Conservation (phyloP, 2,329 filamentous ascomycete genomes). For the Aspergillus eucalypticola region DNA sequence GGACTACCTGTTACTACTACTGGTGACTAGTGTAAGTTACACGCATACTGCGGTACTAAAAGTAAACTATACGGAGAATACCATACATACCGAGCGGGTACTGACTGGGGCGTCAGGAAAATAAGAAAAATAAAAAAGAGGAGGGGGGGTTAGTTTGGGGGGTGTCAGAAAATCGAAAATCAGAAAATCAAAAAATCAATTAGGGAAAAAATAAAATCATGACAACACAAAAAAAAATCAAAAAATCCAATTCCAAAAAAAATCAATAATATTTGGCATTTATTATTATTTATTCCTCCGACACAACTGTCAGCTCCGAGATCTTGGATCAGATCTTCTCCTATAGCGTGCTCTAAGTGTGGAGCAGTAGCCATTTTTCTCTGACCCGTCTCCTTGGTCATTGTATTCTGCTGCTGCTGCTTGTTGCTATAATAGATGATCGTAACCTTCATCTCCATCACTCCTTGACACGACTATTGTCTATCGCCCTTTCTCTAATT, state of each 20-base stretch:
- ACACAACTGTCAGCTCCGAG: constrained; percentile 40
- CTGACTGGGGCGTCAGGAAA: not conserved
- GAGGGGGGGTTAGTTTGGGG: too few relatives aligned
- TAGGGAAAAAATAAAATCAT: constrained; percentile 11
- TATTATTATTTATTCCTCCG: constrained; percentile 26
- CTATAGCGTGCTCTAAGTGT: constrained; percentile 36
- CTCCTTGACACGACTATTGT: constrained; percentile 14
- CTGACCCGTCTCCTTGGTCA: constrained; percentile 39
- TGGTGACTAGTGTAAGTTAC: not conserved
- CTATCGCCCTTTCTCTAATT: constrained; percentile 12
- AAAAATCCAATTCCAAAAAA: constrained; percentile 1
- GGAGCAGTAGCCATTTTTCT: constrained; percentile 34
- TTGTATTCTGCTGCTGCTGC: constrained; percentile 28
- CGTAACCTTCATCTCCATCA: constrained; percentile 20
- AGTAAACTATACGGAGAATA: not conserved
- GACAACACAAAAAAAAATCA: constrained; percentile 3
- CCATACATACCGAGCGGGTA: constrained; percentile 7
- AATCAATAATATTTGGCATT: constrained; percentile 8
- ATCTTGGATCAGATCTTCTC: constrained; percentile 44
- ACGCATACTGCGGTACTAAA: not conserved
- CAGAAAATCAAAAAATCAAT: constrained; percentile 10
- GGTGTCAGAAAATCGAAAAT: constrained; percentile 2
- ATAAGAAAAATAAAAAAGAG: not conserved
- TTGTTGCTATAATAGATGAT: constrained; percentile 25
- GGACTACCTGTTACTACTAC: not conserved